Conservation (phyloP, 1,284 basidiomycete genomes). For the Cutaneotrichosporon cavernicola region DNA sequence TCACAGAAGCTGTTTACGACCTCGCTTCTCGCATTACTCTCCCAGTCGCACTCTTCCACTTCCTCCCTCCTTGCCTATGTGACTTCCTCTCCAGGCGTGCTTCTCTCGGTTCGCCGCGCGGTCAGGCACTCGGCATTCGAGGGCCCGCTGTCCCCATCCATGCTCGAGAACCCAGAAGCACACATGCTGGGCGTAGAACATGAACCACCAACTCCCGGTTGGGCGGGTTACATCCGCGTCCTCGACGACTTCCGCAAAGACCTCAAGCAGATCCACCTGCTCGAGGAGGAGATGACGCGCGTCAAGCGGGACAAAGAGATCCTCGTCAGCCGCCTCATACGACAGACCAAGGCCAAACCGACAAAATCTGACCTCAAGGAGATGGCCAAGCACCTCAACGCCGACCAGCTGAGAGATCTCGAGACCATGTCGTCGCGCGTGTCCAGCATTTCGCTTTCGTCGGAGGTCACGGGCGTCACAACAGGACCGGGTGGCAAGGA, state of each 20-base stretch:
- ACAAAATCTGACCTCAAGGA: slow-evolving; percentile 49
- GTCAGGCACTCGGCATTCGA: slow-evolving; percentile 53
- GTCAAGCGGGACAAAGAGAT: slow-evolving; percentile 53
- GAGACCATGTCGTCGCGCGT: slow-evolving; percentile 33
- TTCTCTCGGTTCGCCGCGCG: slow-evolving; percentile 44
- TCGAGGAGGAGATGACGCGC: slow-evolving; percentile 52
- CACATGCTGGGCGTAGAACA: slow-evolving; percentile 3
- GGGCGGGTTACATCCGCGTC: slow-evolving; percentile 48
- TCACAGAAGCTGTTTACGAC: slow-evolving; percentile 51
- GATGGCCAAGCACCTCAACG: slow-evolving; percentile 31
- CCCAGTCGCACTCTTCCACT: slow-evolving; percentile 53
- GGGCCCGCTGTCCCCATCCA: slow-evolving; percentile 42
- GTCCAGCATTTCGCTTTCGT: slow-evolving; percentile 34
- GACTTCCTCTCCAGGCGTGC: slow-evolving; percentile 52
- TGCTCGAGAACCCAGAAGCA: slow-evolving; percentile 14
- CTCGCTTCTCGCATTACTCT: slow-evolving; percentile 50
- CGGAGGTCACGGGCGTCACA: slow-evolving; percentile 31
- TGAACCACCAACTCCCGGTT: slow-evolving; percentile 40
- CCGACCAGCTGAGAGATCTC: slow-evolving; percentile 11
- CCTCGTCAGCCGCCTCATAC: slow-evolving; percentile 51
- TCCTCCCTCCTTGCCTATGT: slow-evolving; percentile 53
- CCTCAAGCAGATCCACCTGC: slow-evolving; percentile 52
- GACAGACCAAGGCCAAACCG: slow-evolving; percentile 50
- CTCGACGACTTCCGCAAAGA: slow-evolving; percentile 52
- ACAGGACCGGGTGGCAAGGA: slow-evolving; percentile 36